Percentiles rank a stretch among this genome's conserved stretches.
Evolutionary conservation across 805 yeast species (phyloP).

Genomic region (Pichia paraexigua): DNA sequence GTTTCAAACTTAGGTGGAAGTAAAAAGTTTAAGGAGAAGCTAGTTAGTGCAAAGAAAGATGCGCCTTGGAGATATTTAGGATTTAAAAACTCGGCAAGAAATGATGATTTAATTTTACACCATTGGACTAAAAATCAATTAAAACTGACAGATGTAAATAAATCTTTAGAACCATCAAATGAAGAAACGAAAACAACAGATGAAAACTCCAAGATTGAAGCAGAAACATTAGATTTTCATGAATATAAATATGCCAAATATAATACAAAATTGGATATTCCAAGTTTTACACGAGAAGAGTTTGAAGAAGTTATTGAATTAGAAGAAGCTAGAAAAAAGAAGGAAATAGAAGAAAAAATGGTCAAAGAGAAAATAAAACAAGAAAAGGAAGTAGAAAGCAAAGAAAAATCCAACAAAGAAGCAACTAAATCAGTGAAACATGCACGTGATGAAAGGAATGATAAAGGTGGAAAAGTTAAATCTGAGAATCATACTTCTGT

Average conservation of each 20-base stretch:
- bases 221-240: slow-evolving; percentile 19
- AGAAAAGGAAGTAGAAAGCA: background rate
- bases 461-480: background rate
- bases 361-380: background rate
- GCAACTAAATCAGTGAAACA: background rate
- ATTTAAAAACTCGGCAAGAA: slow-evolving; percentile 50
- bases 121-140: slow-evolving; percentile 82
- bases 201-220: slow-evolving; percentile 7
- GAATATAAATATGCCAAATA: slow-evolving; percentile 64
- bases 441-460: background rate
- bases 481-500: background rate
- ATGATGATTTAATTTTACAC: slow-evolving; percentile 43
- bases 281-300: slow-evolving; percentile 55
- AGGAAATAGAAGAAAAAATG: background rate
- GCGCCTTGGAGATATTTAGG: slow-evolving; percentile 67
- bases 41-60: slow-evolving; percentile 55
- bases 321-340: slow-evolving; percentile 14
- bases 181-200: slow-evolving; percentile 4
- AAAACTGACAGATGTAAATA: background rate
- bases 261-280: slow-evolving; percentile 61
- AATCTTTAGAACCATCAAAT: background rate
- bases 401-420: background rate
- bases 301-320: slow-evolving; percentile 39
- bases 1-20: slow-evolving; percentile 15
- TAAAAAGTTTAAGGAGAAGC: slow-evolving; percentile 53